Percentiles rank a stretch among this genome's conserved stretches.
phyloP scores from a whole-genome alignment of 2,329 filamentous ascomycete genomes.

The Bipolaris gigantea region DNA sequence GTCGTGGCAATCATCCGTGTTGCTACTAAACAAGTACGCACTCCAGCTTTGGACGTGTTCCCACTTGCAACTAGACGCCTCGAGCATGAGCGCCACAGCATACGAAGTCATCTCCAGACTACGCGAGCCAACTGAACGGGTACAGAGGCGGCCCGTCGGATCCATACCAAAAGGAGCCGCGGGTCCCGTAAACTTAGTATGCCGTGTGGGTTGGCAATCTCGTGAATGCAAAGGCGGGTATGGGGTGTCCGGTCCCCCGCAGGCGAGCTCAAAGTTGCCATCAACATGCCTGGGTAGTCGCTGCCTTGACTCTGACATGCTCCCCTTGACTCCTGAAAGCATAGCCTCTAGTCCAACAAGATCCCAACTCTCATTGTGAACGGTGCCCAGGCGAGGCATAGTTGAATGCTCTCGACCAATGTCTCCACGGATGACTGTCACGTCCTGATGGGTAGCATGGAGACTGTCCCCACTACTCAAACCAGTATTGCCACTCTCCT shows the following conservation, averaged over 20 bases:
- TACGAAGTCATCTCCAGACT: slow-evolving; percentile 2
- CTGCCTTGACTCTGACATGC: neutral
- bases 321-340: neutral
- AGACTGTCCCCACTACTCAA: no score
- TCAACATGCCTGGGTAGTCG: neutral
- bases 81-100: slow-evolving; percentile 17
- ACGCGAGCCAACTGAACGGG: neutral
- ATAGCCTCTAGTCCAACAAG: neutral
- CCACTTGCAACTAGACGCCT: slow-evolving; percentile 12
- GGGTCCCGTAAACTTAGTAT: neutral
- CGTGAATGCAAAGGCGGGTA: neutral
- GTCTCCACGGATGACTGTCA: slow-evolving; percentile 11
- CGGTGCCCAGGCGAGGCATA: neutral
- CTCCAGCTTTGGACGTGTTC: slow-evolving; percentile 16
- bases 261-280: slow-evolving; percentile 4
- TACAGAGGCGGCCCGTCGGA: neutral
- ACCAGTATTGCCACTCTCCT: no score
- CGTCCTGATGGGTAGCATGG: neutral
- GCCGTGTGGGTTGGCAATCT: neutral
- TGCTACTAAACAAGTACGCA: slow-evolving; percentile 16
- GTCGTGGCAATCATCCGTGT: slow-evolving; percentile 7
- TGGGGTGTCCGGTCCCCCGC: neutral
- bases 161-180: neutral
- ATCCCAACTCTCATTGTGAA: neutral
- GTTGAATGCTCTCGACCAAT: neutral